These are phyloP conservation scores for Zygotorulaspora chibaensis DNA, from an alignment of 805 yeast species.

Conservation along the genomic window DNA sequence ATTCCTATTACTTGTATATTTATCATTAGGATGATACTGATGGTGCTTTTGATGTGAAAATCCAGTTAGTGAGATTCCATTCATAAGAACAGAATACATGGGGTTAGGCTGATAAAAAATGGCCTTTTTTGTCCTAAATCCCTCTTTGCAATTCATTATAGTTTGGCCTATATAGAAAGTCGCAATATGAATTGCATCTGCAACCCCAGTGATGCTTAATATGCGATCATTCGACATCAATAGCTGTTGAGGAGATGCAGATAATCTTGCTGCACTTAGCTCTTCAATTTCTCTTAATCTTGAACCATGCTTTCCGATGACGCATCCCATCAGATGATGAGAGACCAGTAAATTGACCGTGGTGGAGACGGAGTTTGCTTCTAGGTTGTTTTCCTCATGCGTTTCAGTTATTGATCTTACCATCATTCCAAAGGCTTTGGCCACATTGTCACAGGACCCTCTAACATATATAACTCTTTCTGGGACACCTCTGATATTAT, in stretches of 20 bases:
- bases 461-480: slow-evolving; percentile 71
- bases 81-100: slow-evolving; percentile 25
- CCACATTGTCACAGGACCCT: slow-evolving; percentile 74
- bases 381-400: slow-evolving; percentile 50
- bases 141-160: slow-evolving; percentile 51
- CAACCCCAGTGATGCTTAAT: slow-evolving; percentile 67
- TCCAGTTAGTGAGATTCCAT: slow-evolving; percentile 13
- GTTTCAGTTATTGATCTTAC: slow-evolving; percentile 51
- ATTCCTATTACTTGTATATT: slow-evolving; percentile 16
- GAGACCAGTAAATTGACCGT: slow-evolving; percentile 65
- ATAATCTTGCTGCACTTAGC: slow-evolving; percentile 68
- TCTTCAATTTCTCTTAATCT: slow-evolving; percentile 79
- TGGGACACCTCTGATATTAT: slow-evolving; percentile 63
- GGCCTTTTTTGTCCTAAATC: slow-evolving; percentile 46
- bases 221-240: slow-evolving; percentile 77
- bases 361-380: slow-evolving; percentile 48
- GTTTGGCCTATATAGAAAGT: slow-evolving; percentile 69
- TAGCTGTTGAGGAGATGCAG: slow-evolving; percentile 66
- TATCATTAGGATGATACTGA: slow-evolving; percentile 26
- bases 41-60: slow-evolving; percentile 27
- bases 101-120: slow-evolving; percentile 33
- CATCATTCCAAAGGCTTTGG: slow-evolving; percentile 75
- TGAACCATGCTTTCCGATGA: slow-evolving; percentile 74
- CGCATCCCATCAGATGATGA: slow-evolving; percentile 72
- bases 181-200: slow-evolving; percentile 85